Base-by-base conservation (phyloP, 495 filamentous ascomycete species). In the Articulospora tetracladia region DNA sequence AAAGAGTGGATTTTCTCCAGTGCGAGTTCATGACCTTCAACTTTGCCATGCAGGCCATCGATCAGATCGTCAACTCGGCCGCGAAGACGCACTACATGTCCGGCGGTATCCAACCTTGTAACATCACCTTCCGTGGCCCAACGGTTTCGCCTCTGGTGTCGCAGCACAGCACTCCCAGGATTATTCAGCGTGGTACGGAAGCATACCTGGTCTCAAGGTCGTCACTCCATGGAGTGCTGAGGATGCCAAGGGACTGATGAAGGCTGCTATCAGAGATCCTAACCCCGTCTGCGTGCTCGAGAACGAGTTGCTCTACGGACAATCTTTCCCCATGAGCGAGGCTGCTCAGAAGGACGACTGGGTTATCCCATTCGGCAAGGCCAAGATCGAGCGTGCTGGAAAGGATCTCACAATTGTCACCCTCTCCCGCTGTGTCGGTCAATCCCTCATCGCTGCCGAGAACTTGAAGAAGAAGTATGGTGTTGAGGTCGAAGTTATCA, bases 21-120 rank as follows among this genome's bases (percentile, higher is more conserved):
- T 96, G 91, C 83, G 92, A 97, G 77, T 98, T 98, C 85, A 98
- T 98, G 94, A 98, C 94, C 67, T 98, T 96, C 90, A 98, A 98
- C 83, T 98, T 98, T 74, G 94, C 94, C 75, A 98, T 98, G 94
- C 94, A 98, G 80, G 88, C 94, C 65, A 98, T 98, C 75, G 94
- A 98, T 76, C 94, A 98, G 74, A 92, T 98, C 73, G 93, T 98
- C 86, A 98, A 98, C 84, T 97, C 92, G 51, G 94, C 92, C 56
- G 94, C 92, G 65, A 98, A 98, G 81, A 98, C 94, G 22, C 95
- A 97, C 73, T 98, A 98, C 81, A 98, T 98, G 94, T 97, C 93
- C 57, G 94, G 94, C 66, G 94, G 94, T 74, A 98, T 97, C 75
- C 94, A 98, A 76, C 94, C 94, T 67, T 98, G 94, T 81, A 98